Base-by-base conservation (phyloP, 441 rosid genomes). In the Euphorbia schlechtendalii region DNA sequence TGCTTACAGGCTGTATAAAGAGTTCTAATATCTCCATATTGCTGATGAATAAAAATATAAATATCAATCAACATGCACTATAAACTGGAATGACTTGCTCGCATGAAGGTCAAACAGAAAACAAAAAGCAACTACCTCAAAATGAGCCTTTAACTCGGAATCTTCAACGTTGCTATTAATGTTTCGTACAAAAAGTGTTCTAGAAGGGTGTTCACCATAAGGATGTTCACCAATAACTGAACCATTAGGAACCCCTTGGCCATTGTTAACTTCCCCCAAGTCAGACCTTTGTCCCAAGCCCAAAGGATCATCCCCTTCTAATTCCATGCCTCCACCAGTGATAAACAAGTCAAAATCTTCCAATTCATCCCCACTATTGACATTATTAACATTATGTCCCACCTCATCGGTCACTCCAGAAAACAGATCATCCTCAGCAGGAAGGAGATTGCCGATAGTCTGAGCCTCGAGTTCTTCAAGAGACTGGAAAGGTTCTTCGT, bases 401-500 rank as follows among this genome's bases (percentile, higher is more conserved):
- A 81, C 52, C 69, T 80, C 84, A 69, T 78, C 82, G 51, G 74
- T 78, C 70, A 88, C 83, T 59, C 91, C 91, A 64, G 89, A 81
- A 80, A 88, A 80, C 68, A 88, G 77, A 59, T 86, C 89, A 57
- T 88, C 95, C n/a, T 88, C 91, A 63, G 77, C 68, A 4, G 95
- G 95, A 56, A 88, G 95, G 71, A 88, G 95, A 74, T 88, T 83
- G 40, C 88, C 91, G 34, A 88, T 85, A 64, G 89, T 84, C 74
- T 78, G 87, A 17, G 91, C 88, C 76, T 88, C 89, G 53, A 88
- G 75, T 76, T 88, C 89, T 81, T 85, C 82, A 76, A 84, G 74
- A 46, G 89, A 84, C 70, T 80, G 88, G 63, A 80, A 72, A 61
- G 81, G 78, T 64, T 77, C 85, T 48, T 82, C 84, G 63, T 83